phyloP scores from a whole-genome alignment of 2,329 filamentous ascomycete genomes.

The Escovopsis sp. region DNA sequence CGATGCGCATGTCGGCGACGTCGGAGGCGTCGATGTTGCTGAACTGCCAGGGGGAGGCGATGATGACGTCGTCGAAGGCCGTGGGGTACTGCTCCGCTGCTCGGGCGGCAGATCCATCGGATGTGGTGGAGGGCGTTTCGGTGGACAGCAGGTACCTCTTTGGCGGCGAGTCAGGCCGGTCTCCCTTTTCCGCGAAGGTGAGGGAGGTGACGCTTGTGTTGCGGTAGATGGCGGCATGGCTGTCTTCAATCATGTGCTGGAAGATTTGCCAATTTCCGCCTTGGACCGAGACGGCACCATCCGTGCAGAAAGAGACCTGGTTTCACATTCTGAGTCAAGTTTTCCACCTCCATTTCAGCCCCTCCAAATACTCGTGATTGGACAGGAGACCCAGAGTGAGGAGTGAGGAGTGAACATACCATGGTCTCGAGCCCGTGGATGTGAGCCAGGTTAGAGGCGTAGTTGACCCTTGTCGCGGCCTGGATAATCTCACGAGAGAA shows the following conservation, averaged over 20 bases:
- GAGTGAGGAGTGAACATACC: constrained; percentile 23
- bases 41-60: constrained; percentile 75
- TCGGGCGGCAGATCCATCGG: background rate
- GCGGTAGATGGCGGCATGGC: constrained; percentile 44
- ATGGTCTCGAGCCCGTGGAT: constrained; percentile 86
- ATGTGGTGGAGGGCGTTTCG: constrained; percentile 8
- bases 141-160: constrained; percentile 33
- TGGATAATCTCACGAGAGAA: constrained; percentile 79
- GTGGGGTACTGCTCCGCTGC: constrained; percentile 28
- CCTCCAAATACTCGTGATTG: no score
- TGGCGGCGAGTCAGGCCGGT: constrained; percentile 21
- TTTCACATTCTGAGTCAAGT: background rate
- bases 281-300: constrained; percentile 62
- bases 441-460: constrained; percentile 71
- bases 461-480: constrained; percentile 84
- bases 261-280: constrained; percentile 97
- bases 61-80: constrained; percentile 63
- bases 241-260: constrained; percentile 56
- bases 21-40: constrained; percentile 51
- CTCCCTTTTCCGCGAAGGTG: constrained; percentile 25
- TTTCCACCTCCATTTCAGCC: no score
- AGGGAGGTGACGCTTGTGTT: constrained; percentile 56
- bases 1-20: constrained; percentile 54
- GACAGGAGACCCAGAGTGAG: no score
- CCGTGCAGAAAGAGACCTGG: constrained; percentile 70